A percentile compares a stretch with the other conserved stretches of the same genome.
phyloP scores from a whole-genome alignment of 345 rosid species.

The Euphorbia peplus region DNA sequence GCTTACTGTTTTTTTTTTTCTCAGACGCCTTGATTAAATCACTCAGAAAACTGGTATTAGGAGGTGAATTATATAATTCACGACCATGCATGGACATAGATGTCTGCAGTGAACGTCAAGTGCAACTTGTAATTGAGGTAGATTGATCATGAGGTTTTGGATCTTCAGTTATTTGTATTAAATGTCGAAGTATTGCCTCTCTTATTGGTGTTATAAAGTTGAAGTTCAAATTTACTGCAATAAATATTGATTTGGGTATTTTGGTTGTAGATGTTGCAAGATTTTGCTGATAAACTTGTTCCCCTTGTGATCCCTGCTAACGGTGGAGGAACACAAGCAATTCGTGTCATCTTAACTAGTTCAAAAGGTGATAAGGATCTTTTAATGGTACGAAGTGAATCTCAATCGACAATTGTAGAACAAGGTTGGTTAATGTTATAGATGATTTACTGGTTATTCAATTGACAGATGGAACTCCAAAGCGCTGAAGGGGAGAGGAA shows the following conservation, averaged over 20 bases:
- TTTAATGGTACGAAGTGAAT: constrained; percentile 50
- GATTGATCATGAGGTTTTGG: constrained; percentile 9
- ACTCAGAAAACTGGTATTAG: constrained; percentile 52
- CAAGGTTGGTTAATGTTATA: constrained; percentile 1
- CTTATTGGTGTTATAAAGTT: constrained; percentile 6
- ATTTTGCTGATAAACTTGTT: constrained; percentile 59
- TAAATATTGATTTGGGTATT: constrained; percentile 14
- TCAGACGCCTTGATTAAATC: constrained; percentile 58
- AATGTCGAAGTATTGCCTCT: background rate
- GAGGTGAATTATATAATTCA: constrained; percentile 55
- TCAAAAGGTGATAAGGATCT: constrained; percentile 70
- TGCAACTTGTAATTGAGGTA: constrained; percentile 69
- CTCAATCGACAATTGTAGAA: constrained; percentile 6
- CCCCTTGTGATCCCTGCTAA: constrained; percentile 67
- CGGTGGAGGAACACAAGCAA: constrained; percentile 62
- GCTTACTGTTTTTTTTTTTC: constrained; percentile 16
- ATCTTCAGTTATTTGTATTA: background rate
- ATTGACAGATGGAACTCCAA: constrained; percentile 66
- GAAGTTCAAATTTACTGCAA: background rate
- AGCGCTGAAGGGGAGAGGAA: constrained; percentile 56
- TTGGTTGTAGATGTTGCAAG: constrained; percentile 55
- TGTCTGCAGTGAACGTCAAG: constrained; percentile 84
- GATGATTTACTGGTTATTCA: constrained; percentile 19
- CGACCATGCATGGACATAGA: constrained; percentile 76
- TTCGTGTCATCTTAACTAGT: constrained; percentile 66